Evolutionary conservation across 2,329 filamentous ascomycete species (phyloP).

Genomic region (Calonectria hawksworthii): DNA sequence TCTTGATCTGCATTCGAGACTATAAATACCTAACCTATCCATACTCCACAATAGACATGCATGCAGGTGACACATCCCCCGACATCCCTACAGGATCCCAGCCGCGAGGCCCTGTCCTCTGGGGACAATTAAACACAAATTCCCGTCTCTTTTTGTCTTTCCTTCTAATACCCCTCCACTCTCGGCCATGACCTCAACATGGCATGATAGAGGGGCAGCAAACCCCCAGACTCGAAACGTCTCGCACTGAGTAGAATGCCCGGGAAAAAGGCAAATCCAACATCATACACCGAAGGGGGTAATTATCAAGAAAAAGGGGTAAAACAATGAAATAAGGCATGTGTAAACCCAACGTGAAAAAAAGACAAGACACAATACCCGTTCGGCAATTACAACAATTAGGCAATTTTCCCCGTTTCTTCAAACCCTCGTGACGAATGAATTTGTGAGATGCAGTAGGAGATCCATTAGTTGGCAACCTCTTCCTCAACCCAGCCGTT

Average conservation of each 20-base stretch:
- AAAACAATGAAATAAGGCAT: constrained; percentile 47
- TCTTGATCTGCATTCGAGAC: constrained; percentile 45
- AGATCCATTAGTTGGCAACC: constrained; percentile 66
- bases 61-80: constrained; percentile 44
- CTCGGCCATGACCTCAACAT: not conserved
- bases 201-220: not conserved
- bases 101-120: constrained; percentile 38
- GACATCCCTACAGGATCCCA: constrained; percentile 37
- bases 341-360: constrained; percentile 43
- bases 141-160: constrained; percentile 29
- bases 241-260: constrained; percentile 33
- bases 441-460: constrained; percentile 42
- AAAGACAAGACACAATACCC: constrained; percentile 44
- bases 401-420: constrained; percentile 51
- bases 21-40: constrained; percentile 41
- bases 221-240: constrained; percentile 8
- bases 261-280: constrained; percentile 42
- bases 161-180: not conserved
- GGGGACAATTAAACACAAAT: constrained; percentile 41
- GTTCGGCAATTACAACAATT: constrained; percentile 59
- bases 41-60: constrained; percentile 47
- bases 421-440: constrained; percentile 39
- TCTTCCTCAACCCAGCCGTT: constrained; percentile 79
- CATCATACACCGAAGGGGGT: constrained; percentile 49
- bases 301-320: constrained; percentile 48